Evolutionary conservation across 164 flowering plant species (phyloP).

Genomic region (Aristolochia californica): DNA sequence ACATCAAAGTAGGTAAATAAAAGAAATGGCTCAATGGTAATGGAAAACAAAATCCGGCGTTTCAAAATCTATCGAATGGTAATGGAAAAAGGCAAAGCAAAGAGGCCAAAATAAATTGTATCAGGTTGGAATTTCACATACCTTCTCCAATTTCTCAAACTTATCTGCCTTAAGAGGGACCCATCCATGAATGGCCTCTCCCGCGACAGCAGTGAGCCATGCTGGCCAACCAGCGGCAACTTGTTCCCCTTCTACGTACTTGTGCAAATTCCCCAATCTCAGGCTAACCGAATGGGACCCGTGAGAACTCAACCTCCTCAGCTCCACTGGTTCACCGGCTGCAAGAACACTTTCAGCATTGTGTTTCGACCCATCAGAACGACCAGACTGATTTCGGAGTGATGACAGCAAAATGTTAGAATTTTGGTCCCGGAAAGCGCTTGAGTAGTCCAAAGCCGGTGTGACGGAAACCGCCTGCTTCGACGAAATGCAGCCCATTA

Average conservation of each 20-base stretch:
- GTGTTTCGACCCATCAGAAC: conserved; percentile 6
- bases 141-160: conserved; percentile 82
- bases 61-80: too few relatives aligned
- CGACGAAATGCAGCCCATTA: conserved; percentile 58
- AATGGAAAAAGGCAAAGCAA: too few relatives aligned
- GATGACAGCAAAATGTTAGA: conserved; percentile 16
- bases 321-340: conserved; percentile 12
- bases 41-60: too few relatives aligned
- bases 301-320: conserved; percentile 23
- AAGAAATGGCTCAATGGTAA: too few relatives aligned
- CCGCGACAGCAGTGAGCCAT: conserved; percentile 69
- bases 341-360: conserved; percentile 1
- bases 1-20: too few relatives aligned
- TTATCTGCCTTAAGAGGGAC: conserved; percentile 63
- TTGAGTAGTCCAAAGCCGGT: conserved; percentile 29
- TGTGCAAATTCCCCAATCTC: conserved; percentile 39
- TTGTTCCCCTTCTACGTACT: conserved; percentile 53
- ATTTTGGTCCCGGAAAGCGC: conserved; percentile 9
- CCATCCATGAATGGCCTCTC: conserved; percentile 82
- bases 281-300: conserved; percentile 25
- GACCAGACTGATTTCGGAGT: conserved; percentile 4
- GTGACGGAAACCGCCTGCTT: conserved; percentile 36
- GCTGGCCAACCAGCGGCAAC: conserved; percentile 86
- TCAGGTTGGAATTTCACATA: conserved; percentile 7
- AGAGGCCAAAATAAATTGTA: too few relatives aligned